These are phyloP conservation scores for Chlamydomonas incerta DNA, from an alignment of 139 green algal species.

Conservation along the genomic window DNA sequence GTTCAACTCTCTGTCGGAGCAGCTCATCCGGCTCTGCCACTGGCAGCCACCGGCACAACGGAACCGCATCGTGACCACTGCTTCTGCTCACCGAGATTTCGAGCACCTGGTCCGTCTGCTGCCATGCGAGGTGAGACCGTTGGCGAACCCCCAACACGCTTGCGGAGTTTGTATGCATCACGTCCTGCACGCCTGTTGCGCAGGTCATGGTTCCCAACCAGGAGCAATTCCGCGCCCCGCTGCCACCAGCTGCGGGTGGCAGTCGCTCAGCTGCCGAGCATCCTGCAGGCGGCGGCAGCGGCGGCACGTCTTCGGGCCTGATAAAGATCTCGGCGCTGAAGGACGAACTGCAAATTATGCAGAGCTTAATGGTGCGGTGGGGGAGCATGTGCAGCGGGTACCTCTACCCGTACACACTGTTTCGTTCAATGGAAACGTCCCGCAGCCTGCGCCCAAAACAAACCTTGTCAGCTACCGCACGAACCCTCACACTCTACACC, in stretches of 20 bases:
- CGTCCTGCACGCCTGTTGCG: not conserved
- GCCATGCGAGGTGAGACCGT: constrained; percentile 76
- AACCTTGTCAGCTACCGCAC: no score
- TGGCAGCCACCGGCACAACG: constrained; percentile 38
- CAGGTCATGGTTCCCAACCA: constrained; percentile 80
- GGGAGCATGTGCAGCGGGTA: not conserved
- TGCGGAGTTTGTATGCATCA: not conserved
- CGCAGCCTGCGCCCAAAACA: no score
- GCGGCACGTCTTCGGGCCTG: not conserved
- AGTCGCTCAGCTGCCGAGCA: constrained; percentile 5
- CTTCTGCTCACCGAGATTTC: constrained; percentile 65
- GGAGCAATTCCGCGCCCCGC: constrained; percentile 46
- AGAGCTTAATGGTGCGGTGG: constrained; percentile 19
- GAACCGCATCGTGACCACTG: not conserved
- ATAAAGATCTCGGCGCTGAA: constrained; percentile 83
- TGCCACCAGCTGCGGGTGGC: constrained; percentile 49
- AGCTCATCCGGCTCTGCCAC: constrained; percentile 84
- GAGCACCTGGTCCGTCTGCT: constrained; percentile 67
- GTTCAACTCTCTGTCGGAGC: constrained; percentile 68
- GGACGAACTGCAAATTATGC: constrained; percentile 77
- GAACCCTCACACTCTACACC: no score
- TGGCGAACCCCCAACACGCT: no score
- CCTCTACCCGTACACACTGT: no score
- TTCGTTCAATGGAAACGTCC: no score
- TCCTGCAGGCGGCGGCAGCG: not conserved